Conservation (phyloP, 768 basidiomycete genomes). For the Suillus weaverae region DNA sequence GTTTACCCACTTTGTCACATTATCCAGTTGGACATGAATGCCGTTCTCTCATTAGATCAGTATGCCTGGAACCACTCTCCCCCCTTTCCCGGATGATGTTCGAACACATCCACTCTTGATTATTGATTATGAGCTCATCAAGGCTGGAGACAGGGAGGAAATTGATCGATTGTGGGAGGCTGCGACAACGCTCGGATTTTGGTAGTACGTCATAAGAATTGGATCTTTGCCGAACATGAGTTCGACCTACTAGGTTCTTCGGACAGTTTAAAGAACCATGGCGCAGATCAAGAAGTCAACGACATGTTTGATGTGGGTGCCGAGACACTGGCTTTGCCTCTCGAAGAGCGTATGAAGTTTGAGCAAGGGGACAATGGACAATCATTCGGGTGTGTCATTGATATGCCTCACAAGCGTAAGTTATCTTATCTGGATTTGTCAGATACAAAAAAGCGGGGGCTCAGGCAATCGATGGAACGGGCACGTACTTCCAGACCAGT, state of each 20-base stretch:
- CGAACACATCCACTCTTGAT: conserved; percentile 46
- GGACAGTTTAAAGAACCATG: conserved; percentile 45
- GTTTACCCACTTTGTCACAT: not conserved
- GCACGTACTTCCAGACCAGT: conserved; percentile 27
- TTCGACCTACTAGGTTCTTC: not conserved
- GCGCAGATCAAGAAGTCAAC: conserved; percentile 34
- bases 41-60: not conserved
- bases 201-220: conserved; percentile 43
- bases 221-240: not conserved
- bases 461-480: conserved; percentile 60
- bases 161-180: conserved; percentile 47
- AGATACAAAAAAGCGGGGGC: conserved; percentile 65
- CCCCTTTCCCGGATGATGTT: conserved; percentile 46
- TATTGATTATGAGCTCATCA: conserved; percentile 43
- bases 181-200: conserved; percentile 50
- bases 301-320: conserved; percentile 45
- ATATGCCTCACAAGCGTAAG: not conserved
- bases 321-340: conserved; percentile 39
- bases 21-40: not conserved
- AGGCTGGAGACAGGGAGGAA: conserved; percentile 36
- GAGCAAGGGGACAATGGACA: conserved; percentile 43
- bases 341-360: conserved; percentile 43
- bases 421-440: not conserved
- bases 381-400: conserved; percentile 38
- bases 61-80: conserved; percentile 36